A percentile compares a stretch with the other conserved stretches of the same genome.
Conservation (phyloP, 768 basidiomycete genomes). For the Podaxis mareebaensis region DNA sequence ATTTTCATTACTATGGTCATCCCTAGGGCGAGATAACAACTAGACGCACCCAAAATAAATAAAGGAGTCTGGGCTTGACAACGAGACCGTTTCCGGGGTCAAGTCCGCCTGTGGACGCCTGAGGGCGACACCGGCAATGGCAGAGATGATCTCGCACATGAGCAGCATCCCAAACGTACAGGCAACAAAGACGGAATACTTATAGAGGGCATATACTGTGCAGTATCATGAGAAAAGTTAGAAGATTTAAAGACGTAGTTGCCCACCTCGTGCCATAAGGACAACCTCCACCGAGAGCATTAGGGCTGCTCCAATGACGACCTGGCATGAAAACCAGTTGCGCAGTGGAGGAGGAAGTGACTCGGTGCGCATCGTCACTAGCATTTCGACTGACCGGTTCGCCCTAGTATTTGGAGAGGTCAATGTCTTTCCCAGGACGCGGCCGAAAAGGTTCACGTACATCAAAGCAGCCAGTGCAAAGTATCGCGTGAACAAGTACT, state of each 20-base stretch:
- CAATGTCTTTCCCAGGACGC: neutral
- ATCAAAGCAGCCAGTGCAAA: constrained; percentile 28
- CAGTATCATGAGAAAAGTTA: neutral
- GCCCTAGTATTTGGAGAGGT: constrained; percentile 17
- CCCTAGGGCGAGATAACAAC: neutral
- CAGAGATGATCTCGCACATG: constrained; percentile 22
- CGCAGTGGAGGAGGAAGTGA: constrained; percentile 17
- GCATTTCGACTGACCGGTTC: constrained; percentile 25
- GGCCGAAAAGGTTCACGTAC: constrained; percentile 19
- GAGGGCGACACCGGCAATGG: constrained; percentile 23
- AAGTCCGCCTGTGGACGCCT: constrained; percentile 23
- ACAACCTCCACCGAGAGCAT: constrained; percentile 31
- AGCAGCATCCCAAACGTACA: constrained; percentile 23
- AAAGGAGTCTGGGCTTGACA: constrained; percentile 23
- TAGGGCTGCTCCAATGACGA: constrained; percentile 25
- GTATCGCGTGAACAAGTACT: constrained; percentile 31
- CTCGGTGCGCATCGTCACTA: constrained; percentile 15
- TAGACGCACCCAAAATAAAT: constrained; percentile 29
- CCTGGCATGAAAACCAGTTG: constrained; percentile 28
- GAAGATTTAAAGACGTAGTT: neutral
- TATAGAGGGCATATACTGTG: constrained; percentile 36
- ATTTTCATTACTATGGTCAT: neutral
- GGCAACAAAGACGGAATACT: constrained; percentile 28
- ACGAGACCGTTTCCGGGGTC: constrained; percentile 21
- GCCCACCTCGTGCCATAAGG: constrained; percentile 30